phyloP scores from a whole-genome alignment of 805 yeast genomes.

The Torulaspora gathmanii region DNA sequence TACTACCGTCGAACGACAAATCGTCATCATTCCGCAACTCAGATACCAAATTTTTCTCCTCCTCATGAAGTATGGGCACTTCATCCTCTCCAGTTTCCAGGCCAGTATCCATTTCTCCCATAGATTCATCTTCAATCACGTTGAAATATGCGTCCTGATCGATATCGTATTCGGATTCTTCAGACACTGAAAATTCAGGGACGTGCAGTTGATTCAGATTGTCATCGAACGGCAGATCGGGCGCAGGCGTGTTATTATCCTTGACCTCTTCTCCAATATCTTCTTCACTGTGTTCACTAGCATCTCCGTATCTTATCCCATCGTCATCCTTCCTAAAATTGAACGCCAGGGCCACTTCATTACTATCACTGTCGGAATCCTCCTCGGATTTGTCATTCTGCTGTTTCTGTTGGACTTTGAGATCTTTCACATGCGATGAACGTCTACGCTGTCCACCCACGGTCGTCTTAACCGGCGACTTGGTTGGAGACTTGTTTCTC shows the following conservation, averaged over 20 bases:
- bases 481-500: conserved; percentile 35
- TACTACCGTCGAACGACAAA: conserved; percentile 34
- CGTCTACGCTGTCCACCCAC: conserved; percentile 4
- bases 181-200: conserved; percentile 32
- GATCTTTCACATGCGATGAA: conserved; percentile 2
- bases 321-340: conserved; percentile 29
- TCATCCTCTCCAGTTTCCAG: conserved; percentile 34
- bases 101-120: conserved; percentile 33
- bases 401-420: conserved; percentile 37
- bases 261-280: conserved; percentile 24
- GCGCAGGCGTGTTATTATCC: conserved; percentile 14
- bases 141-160: conserved; percentile 33
- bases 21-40: conserved; percentile 33
- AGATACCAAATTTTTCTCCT: conserved; percentile 31
- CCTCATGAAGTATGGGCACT: conserved; percentile 31
- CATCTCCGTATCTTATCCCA: conserved; percentile 38
- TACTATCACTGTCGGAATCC: conserved; percentile 9
- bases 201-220: conserved; percentile 26
- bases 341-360: conserved; percentile 26
- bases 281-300: conserved; percentile 36
- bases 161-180: conserved; percentile 35
- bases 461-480: conserved; percentile 11
- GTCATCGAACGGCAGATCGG: conserved; percentile 6
- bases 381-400: conserved; percentile 38
- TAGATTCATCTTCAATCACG: conserved; percentile 30